Evolutionary conservation across 352 stramenopile genomes (phyloP).

Genomic region (Phytophthora pisi): DNA sequence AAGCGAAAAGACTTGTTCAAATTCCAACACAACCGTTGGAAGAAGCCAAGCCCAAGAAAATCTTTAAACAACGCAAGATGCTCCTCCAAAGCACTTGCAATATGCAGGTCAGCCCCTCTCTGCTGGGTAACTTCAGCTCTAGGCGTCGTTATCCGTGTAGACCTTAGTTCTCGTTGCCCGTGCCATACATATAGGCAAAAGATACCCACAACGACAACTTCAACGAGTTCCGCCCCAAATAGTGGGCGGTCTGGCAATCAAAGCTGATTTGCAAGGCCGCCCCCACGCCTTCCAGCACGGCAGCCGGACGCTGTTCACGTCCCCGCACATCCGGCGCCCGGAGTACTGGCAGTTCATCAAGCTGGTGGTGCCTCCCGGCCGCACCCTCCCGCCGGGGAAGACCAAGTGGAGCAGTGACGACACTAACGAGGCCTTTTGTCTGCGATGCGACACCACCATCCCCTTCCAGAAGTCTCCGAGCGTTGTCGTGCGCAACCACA

Average conservation of each 20-base stretch:
- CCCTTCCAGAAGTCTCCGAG: slow-evolving; percentile 6
- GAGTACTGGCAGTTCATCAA: slow-evolving; percentile 76
- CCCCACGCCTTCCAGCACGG: slow-evolving; percentile 42
- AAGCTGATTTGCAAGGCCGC: slow-evolving; percentile 1
- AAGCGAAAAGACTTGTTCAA: background rate
- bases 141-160: background rate
- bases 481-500: slow-evolving; percentile 15
- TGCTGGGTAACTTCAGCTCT: too few relatives aligned
- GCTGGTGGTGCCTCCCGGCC: slow-evolving; percentile 45
- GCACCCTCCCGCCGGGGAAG: background rate
- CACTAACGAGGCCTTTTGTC: slow-evolving; percentile 8
- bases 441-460: slow-evolving; percentile 6
- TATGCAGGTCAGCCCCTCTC: too few relatives aligned
- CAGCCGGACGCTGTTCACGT: slow-evolving; percentile 62
- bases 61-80: too few relatives aligned
- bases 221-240: background rate
- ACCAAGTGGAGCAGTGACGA: slow-evolving; percentile 6
- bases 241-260: background rate
- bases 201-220: background rate
- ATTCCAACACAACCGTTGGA: too few relatives aligned
- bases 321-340: slow-evolving; percentile 53
- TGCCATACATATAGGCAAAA: too few relatives aligned
- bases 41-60: too few relatives aligned
- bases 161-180: too few relatives aligned
- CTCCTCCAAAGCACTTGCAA: too few relatives aligned